These are phyloP conservation scores for Kalmanozyma brasiliensis DNA, from an alignment of 1,284 basidiomycete genomes.

Conservation along the genomic window DNA sequence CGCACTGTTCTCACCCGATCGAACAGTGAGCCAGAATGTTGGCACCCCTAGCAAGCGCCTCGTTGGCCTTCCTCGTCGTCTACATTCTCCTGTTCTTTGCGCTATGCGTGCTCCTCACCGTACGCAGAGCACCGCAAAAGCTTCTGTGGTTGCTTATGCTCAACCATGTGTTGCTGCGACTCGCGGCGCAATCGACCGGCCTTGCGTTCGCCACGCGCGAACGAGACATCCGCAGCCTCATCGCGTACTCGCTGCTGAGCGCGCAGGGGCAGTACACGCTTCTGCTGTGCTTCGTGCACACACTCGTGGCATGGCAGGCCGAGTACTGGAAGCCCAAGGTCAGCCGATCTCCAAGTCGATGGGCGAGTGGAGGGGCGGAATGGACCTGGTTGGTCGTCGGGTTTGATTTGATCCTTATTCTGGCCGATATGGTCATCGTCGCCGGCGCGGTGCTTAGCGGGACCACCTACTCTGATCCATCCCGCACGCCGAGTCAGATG, in stretches of 20 bases:
- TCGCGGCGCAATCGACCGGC: constrained; percentile 43
- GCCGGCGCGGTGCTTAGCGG: constrained; percentile 25
- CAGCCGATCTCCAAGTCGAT: too few relatives aligned
- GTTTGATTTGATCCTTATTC: constrained; percentile 24
- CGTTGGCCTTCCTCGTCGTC: constrained; percentile 38
- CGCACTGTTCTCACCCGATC: too few relatives aligned
- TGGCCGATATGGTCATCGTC: constrained; percentile 41
- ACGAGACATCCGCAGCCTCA: constrained; percentile 22
- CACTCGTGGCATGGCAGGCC: constrained; percentile 52
- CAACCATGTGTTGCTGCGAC: constrained; percentile 42
- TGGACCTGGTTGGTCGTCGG: neutral
- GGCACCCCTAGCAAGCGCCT: constrained; percentile 25
- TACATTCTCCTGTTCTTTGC: constrained; percentile 17
- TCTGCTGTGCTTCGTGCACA: constrained; percentile 47
- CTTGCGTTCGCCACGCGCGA: constrained; percentile 42
- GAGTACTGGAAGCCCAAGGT: too few relatives aligned
- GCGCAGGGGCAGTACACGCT: constrained; percentile 56
- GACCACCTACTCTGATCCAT: constrained; percentile 8
- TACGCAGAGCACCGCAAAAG: constrained; percentile 10
- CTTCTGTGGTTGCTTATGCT: constrained; percentile 38
- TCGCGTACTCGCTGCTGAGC: constrained; percentile 51
- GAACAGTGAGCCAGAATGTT: constrained; percentile 14
- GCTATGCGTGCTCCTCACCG: constrained; percentile 1
- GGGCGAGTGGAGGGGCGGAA: neutral
- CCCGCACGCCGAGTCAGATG: constrained; percentile 5